A percentile compares a stretch with the other conserved stretches of the same genome.
Evolutionary conservation across 371 early-diverging fungal species (phyloP).

Genomic region (Cokeromyces recurvatus): DNA sequence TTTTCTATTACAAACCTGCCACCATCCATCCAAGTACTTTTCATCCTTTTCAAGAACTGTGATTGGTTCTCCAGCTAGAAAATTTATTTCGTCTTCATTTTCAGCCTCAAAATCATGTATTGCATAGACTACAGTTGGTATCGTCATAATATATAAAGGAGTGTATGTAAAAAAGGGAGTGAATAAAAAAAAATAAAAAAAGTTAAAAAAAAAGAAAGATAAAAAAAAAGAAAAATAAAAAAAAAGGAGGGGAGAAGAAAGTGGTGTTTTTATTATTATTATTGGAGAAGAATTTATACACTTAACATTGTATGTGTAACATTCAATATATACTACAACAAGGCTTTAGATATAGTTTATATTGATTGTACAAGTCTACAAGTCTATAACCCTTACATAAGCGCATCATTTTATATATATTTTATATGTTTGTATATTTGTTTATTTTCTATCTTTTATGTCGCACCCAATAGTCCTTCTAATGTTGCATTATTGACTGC

Average conservation of each 20-base stretch:
- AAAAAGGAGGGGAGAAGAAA: conserved; percentile 1
- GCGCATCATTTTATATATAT: too few species aligned
- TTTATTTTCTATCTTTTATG: too few species aligned
- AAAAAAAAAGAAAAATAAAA: conserved; percentile 3
- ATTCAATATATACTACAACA: too few species aligned
- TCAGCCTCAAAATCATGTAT: conserved; percentile 67
- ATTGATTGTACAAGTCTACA: too few species aligned
- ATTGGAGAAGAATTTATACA: too few species aligned
- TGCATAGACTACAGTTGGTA: conserved; percentile 40
- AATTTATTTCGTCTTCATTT: conserved; percentile 75
- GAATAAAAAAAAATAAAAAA: too few species aligned
- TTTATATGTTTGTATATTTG: too few species aligned
- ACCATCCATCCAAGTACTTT: conserved; percentile 81
- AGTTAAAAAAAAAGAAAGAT: neutral
- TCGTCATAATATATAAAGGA: conserved; percentile 25
- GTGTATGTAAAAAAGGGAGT: neutral
- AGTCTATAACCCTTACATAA: too few species aligned
- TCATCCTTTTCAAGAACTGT: conserved; percentile 77
- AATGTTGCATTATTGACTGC: conserved; percentile 30
- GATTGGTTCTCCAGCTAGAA: conserved; percentile 66
- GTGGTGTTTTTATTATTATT: too few species aligned
- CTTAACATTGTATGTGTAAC: too few species aligned
- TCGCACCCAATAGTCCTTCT: too few species aligned
- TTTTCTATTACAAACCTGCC: conserved; percentile 54
- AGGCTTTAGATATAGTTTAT: too few species aligned